Base-by-base conservation (phyloP, 805 yeast genomes). In the Hanseniaspora lachancei region DNA sequence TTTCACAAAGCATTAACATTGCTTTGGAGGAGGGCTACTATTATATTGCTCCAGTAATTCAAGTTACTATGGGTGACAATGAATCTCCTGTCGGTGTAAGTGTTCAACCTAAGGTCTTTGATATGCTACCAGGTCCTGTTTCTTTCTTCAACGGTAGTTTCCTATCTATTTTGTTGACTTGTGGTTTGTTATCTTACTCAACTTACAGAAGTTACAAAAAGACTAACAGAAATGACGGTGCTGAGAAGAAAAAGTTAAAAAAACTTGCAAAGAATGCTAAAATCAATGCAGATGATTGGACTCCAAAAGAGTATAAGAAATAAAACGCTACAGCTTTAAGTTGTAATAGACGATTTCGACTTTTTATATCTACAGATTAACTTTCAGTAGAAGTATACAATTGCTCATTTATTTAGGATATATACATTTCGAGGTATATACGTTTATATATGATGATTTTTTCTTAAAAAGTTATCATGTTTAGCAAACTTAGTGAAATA, bases 141-240 rank as follows among this genome's bases (percentile, higher is more conserved):
- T 82, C 95, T 0, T 60, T 82, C 54, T 81, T 83, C 70, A 79
- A 85, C 65, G 93, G 89, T 15, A 80, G 82, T 68, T 77, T 88
- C 63, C 64, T 87, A 57, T 66, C 84, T 38, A 76, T 84, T 60
- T 84, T 81, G 65, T 52, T 79, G 16, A 61, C 85, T 27, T 69
- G 86, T 57, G 61, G 72, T 3, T 75, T 70, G 23, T 66, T 81
- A 20, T 54, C 81, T 32, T 81, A 72, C 52, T 77, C 71, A 43
- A 61, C 76, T 48, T 80, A 72, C 46, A 84, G 81, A 67, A 66
- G 72, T 59, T 49, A 54, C 39, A 21, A 43, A 29, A 47, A 47
- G 27, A 13, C 41, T 15, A 27, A 13, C 12, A 21, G 12, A 18
- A 35, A 38, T 41, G 13, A 21, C 47, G 32, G 54, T 36, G 35